Percentiles rank a stretch among this genome's conserved stretches.
Conservation (phyloP, 768 basidiomycete genomes). For the Tulasnella sp. region DNA sequence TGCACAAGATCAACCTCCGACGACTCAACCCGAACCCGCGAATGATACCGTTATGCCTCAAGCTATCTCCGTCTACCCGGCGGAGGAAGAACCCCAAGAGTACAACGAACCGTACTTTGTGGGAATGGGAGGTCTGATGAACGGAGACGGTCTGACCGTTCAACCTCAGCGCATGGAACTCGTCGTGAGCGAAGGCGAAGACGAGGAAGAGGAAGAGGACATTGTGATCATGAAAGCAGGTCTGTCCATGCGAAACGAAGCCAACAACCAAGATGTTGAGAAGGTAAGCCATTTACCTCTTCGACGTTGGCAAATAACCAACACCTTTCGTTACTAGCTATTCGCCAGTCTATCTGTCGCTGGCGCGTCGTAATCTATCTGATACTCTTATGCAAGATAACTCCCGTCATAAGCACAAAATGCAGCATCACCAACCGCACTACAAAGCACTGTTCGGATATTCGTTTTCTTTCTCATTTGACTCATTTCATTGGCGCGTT, state of each 20-base stretch:
- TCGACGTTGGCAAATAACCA: not conserved
- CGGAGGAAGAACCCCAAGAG: not conserved
- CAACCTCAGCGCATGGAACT: constrained; percentile 9
- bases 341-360: constrained; percentile 2
- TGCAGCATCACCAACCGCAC: not conserved
- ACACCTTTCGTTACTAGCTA: not conserved
- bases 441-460: not conserved
- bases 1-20: not conserved
- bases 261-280: constrained; percentile 6
- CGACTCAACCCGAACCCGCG: not conserved
- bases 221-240: constrained; percentile 5
- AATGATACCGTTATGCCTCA: not conserved
- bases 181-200: constrained; percentile 13
- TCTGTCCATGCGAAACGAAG: not conserved
- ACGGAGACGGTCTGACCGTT: constrained; percentile 6
- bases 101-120: constrained; percentile 13
- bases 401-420: no score
- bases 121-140: not conserved
- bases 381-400: no score
- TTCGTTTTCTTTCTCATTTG: not conserved
- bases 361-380: not conserved
- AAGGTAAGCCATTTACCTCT: not conserved
- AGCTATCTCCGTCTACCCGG: not conserved
- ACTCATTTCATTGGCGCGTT: not conserved
- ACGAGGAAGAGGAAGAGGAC: constrained; percentile 14